Percentiles rank a stretch among this genome's conserved stretches.
These are phyloP conservation scores for Cubamyces lactineus DNA, from an alignment of 768 basidiomycete species.

Conservation along the genomic window DNA sequence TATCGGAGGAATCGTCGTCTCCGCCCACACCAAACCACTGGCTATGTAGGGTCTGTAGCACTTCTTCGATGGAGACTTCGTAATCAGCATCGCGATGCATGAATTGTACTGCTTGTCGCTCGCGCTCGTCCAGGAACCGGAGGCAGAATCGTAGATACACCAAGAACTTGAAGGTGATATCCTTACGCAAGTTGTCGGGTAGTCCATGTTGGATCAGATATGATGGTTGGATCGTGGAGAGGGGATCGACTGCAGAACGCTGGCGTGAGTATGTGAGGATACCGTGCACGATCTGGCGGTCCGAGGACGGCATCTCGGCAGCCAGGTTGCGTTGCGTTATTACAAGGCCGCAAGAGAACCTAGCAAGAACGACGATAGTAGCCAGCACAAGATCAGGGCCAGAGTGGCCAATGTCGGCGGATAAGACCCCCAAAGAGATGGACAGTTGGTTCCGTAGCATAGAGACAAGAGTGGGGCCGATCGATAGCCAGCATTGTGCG, in stretches of 20 bases:
- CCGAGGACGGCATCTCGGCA: slow-evolving; percentile 35
- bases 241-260: slow-evolving; percentile 64
- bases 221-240: slow-evolving; percentile 84
- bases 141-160: slow-evolving; percentile 76
- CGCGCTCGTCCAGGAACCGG: slow-evolving; percentile 42
- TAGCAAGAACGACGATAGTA: slow-evolving; percentile 5
- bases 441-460: slow-evolving; percentile 14
- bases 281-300: slow-evolving; percentile 46
- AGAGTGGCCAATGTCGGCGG: slow-evolving; percentile 33
- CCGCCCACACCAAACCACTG: slow-evolving; percentile 21
- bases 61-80: slow-evolving; percentile 20
- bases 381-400: slow-evolving; percentile 36
- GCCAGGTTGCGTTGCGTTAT: slow-evolving; percentile 4
- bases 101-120: slow-evolving; percentile 32
- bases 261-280: slow-evolving; percentile 56
- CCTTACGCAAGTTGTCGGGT: slow-evolving; percentile 67
- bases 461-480: slow-evolving; percentile 13
- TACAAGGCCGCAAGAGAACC: not conserved
- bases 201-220: slow-evolving; percentile 78
- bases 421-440: slow-evolving; percentile 30
- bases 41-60: slow-evolving; percentile 23
- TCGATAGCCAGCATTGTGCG: slow-evolving; percentile 21
- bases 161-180: slow-evolving; percentile 74
- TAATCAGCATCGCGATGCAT: slow-evolving; percentile 2
- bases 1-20: slow-evolving; percentile 21